These are phyloP conservation scores for Nemania abortiva DNA, from an alignment of 2,329 filamentous ascomycete species.

Conservation along the genomic window DNA sequence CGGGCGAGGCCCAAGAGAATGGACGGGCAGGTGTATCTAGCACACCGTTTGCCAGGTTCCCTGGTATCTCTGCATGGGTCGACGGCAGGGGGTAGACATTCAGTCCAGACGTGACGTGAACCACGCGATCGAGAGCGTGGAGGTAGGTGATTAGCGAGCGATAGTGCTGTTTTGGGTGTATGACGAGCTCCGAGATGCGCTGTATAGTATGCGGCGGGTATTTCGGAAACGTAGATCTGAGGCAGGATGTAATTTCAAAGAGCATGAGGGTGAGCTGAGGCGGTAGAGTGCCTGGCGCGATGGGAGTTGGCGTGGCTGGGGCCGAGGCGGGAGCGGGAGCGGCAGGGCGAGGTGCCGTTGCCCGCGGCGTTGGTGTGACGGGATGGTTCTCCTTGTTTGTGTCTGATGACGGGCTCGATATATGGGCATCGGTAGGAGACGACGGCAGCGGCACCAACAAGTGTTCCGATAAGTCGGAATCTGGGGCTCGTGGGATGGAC, in stretches of 20 bases:
- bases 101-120: slow-evolving; percentile 86
- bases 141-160: slow-evolving; percentile 85
- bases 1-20: slow-evolving; percentile 63
- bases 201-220: slow-evolving; percentile 94
- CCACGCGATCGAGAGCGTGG: slow-evolving; percentile 88
- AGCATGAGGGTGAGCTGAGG: slow-evolving; percentile 73
- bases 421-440: slow-evolving; percentile 56
- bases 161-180: slow-evolving; percentile 83
- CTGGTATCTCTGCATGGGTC: slow-evolving; percentile 69
- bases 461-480: slow-evolving; percentile 54
- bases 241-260: slow-evolving; percentile 68
- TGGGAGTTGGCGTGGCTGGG: slow-evolving; percentile 48
- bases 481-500: slow-evolving; percentile 53
- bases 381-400: slow-evolving; percentile 75
- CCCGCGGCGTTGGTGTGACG: slow-evolving; percentile 38
- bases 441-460: slow-evolving; percentile 61
- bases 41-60: slow-evolving; percentile 71
- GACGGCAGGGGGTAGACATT: slow-evolving; percentile 86
- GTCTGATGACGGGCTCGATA: slow-evolving; percentile 63
- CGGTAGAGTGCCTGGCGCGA: slow-evolving; percentile 65
- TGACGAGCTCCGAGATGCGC: slow-evolving; percentile 86
- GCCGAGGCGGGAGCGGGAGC: slow-evolving; percentile 48
- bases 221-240: slow-evolving; percentile 74
- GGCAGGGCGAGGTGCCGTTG: slow-evolving; percentile 41
- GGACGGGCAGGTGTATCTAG: slow-evolving; percentile 59